phyloP scores from a whole-genome alignment of 2,329 filamentous ascomycete genomes.

The Orbilia quercus region DNA sequence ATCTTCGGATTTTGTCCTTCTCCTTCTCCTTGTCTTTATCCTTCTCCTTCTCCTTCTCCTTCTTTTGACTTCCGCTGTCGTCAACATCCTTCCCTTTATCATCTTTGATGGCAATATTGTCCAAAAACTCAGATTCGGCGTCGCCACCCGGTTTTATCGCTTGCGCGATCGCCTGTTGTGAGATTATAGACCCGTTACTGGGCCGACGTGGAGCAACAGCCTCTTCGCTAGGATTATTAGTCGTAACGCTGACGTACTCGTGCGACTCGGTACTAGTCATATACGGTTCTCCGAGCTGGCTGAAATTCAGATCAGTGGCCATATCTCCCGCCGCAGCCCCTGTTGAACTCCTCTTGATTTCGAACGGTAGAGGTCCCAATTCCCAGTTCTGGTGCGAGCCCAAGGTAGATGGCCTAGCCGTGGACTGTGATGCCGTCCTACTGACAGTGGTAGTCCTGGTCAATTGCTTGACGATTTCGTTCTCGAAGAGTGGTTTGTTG shows the following conservation, averaged over 20 bases:
- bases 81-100: slow-evolving; percentile 61
- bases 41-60: slow-evolving; percentile 61
- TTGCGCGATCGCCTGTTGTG: slow-evolving; percentile 55
- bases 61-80: slow-evolving; percentile 60
- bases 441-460: slow-evolving; percentile 48
- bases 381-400: slow-evolving; percentile 46
- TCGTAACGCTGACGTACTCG: slow-evolving; percentile 50
- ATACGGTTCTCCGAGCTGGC: slow-evolving; percentile 51
- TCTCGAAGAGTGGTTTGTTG: slow-evolving; percentile 46
- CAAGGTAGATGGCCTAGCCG: slow-evolving; percentile 39
- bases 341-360: slow-evolving; percentile 39
- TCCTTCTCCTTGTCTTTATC: slow-evolving; percentile 59
- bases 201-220: slow-evolving; percentile 33
- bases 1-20: slow-evolving; percentile 76
- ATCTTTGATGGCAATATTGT: slow-evolving; percentile 52
- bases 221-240: slow-evolving; percentile 41
- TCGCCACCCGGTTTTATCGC: slow-evolving; percentile 57
- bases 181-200: slow-evolving; percentile 41
- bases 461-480: slow-evolving; percentile 46
- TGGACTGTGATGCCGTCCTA: slow-evolving; percentile 51
- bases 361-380: slow-evolving; percentile 45
- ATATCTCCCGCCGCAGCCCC: slow-evolving; percentile 18
- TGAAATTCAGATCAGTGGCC: slow-evolving; percentile 37
- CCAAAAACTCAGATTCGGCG: slow-evolving; percentile 51
- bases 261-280: slow-evolving; percentile 49